These are phyloP conservation scores for Dispira simplex DNA, from an alignment of 192 early-diverging fungal genomes.

Conservation along the genomic window DNA sequence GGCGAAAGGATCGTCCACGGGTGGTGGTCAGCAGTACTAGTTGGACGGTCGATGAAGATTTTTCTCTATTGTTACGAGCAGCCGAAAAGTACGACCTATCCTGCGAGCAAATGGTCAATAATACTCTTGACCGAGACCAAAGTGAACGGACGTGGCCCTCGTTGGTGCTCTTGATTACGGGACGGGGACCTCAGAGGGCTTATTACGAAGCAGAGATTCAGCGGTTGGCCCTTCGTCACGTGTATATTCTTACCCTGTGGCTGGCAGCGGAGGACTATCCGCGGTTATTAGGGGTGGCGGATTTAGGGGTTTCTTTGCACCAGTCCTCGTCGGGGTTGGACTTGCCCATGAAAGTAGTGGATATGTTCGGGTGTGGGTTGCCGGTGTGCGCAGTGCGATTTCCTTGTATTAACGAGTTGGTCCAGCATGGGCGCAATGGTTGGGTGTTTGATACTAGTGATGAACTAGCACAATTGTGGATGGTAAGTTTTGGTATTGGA, in stretches of 20 bases:
- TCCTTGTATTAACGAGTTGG: constrained; percentile 51
- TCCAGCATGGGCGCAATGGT: constrained; percentile 43
- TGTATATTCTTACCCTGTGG: constrained; percentile 66
- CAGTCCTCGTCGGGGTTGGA: constrained; percentile 91
- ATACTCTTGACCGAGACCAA: constrained; percentile 13
- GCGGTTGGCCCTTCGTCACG: constrained; percentile 28
- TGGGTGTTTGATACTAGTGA: constrained; percentile 38
- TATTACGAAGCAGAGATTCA: constrained; percentile 50
- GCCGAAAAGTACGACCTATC: constrained; percentile 33
- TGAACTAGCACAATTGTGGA: constrained; percentile 46
- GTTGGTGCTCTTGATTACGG: constrained; percentile 78
- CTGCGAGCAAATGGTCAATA: constrained; percentile 5
- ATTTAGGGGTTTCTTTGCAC: constrained; percentile 87
- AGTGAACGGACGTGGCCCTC: constrained; percentile 23
- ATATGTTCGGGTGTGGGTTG: constrained; percentile 94
- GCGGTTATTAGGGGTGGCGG: constrained; percentile 72
- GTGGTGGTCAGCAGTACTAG: constrained; percentile 79
- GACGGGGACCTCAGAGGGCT: constrained; percentile 70
- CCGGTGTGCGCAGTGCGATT: constrained; percentile 70
- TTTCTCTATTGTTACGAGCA: constrained; percentile 61
- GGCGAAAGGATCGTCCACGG: constrained; percentile 43
- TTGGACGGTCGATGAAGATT: constrained; percentile 97
- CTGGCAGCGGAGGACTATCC: constrained; percentile 72
- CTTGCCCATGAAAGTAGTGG: constrained; percentile 96
- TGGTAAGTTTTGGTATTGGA: constrained; percentile 24